A percentile compares a stretch with the other conserved stretches of the same genome.
These are phyloP conservation scores for Linum tenue DNA, from an alignment of 345 rosid genomes.

Conservation along the genomic window DNA sequence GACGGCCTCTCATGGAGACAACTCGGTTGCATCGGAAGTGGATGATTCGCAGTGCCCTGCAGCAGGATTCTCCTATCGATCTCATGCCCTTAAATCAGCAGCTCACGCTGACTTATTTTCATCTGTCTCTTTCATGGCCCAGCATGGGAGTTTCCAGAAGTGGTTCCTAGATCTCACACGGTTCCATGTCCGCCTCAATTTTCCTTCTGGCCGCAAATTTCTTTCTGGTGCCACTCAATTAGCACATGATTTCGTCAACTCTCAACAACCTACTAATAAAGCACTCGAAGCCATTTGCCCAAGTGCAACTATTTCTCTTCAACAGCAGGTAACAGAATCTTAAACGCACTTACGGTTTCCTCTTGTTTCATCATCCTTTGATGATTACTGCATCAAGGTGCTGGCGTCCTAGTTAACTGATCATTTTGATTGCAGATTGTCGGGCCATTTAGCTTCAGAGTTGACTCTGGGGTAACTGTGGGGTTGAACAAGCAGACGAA, in stretches of 20 bases:
- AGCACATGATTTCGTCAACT: constrained; percentile 53
- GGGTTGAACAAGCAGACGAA: constrained; percentile 40
- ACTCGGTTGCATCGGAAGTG: constrained; percentile 32
- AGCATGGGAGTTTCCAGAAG: constrained; percentile 76
- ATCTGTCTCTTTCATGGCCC: constrained; percentile 67
- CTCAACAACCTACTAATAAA: constrained; percentile 47
- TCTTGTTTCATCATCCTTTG: not conserved
- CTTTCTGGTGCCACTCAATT: constrained; percentile 47
- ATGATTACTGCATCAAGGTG: not conserved
- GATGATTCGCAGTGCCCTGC: constrained; percentile 24
- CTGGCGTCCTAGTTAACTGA: not conserved
- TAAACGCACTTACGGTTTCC: not conserved
- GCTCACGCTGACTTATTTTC: constrained; percentile 63
- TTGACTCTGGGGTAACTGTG: constrained; percentile 52
- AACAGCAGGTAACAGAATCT: constrained; percentile 66
- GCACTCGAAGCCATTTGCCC: constrained; percentile 60
- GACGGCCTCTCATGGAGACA: constrained; percentile 57
- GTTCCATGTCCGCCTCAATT: constrained; percentile 56
- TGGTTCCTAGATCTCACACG: constrained; percentile 70
- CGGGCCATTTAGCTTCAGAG: constrained; percentile 86
- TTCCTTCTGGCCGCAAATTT: constrained; percentile 68
- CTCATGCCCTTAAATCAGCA: constrained; percentile 49
- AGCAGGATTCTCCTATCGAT: constrained; percentile 34
- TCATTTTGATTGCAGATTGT: constrained; percentile 44
- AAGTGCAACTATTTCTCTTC: constrained; percentile 53